Evolutionary conservation across 495 filamentous ascomycete species (phyloP), one percentile per base, ranked within the genome.

Genomic region (Talaromyces stipitatus): DNA sequence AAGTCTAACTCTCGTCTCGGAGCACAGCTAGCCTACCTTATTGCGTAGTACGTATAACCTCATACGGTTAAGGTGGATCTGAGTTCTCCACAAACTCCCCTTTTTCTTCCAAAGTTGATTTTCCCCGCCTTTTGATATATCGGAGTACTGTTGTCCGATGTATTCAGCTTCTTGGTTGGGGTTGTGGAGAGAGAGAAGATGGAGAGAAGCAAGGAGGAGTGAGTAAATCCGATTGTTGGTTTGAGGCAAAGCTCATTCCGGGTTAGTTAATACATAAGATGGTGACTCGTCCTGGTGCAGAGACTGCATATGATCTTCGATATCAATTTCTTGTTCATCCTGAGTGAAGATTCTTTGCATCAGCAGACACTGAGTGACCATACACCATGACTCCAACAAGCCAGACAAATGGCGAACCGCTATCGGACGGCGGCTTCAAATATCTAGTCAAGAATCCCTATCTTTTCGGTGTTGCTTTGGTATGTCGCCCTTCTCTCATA

Each of bases 401-500:
- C 18, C 48, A 68, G 50, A 20, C 16, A 5, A 20, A 26, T 12
- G 16, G 27, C 24, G 26, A 30, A 20, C 53, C 30, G 36, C 36
- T 2, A 20, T 4, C 60, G 2, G 66, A 67, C 51, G 61, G 65
- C 33, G 70, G 67, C n/a, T 70, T 70, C 27, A 50, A 55, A 14
- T 62, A 72, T 18, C 62, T 75, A 14, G 50, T 62, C 22, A 64
- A 72, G 55, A 75, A 75, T 57, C 72, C 72, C 4, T 75, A 70
- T 55, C 64, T 75, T 4, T 67, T 71, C 38, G 72, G 72, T 24
- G 68, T 75, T n/a, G 71, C 72, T 10, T 66, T 71, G 46, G 72
- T 75, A 43, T 54, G 70, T 67, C 29, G 18, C 9, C 26, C 45
- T 47, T 27, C 11, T 9, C 10, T 27, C 14, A 48, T 48, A 4